Base-by-base conservation (phyloP, 352 stramenopile species). In the Peronospora destructor region DNA sequence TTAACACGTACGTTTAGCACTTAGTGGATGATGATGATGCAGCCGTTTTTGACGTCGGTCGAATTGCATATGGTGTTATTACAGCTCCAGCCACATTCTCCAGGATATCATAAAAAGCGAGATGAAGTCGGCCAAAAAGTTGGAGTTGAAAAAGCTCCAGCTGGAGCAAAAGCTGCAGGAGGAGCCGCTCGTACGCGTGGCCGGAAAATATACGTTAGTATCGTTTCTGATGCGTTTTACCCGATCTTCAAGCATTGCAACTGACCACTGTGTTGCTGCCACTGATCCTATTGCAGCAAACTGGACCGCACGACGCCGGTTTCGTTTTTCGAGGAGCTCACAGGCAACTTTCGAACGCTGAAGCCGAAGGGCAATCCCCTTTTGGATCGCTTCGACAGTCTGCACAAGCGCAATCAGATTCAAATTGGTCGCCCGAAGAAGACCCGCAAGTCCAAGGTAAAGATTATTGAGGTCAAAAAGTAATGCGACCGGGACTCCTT, bases 361-460 rank as follows among this genome's bases (percentile, higher is more conserved):
- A 85, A 85, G 51, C 83, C 79, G 11, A 93, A 91, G 70, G 79
- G 80, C 43, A 71, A 85, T 49, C 74, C 79, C 33, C 60, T 93
- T 14, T 60, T 90, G 37, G 83, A 93, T 49, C 79, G 83, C 26
- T 91, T 85, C 56, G 83, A 93, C 60, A 90, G 75, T 68, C 56
- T 93, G 42, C 83, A 89, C 75, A 88, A 90, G 68, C 80, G 83
- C 50, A 93, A 91, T 61, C 68, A 85, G 75, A 85, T 93, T 49
- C 63, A 87, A 37, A 71, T 87, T 49, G 84, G 81, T 29, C 61
- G 73, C 28, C 71, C 73, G n/a, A 70, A 64, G 41, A 66, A 72
- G 53, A 80, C 73, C 21, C 61, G 63, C 59, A 90, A 90, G 64
- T 61, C 64, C 51, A 90, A 90, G 66, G 62, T 87, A 49, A 80